A percentile compares a stretch with the other conserved stretches of the same genome.
phyloP scores from a whole-genome alignment of 805 yeast species.

The Alloascoidea hylecoeti region DNA sequence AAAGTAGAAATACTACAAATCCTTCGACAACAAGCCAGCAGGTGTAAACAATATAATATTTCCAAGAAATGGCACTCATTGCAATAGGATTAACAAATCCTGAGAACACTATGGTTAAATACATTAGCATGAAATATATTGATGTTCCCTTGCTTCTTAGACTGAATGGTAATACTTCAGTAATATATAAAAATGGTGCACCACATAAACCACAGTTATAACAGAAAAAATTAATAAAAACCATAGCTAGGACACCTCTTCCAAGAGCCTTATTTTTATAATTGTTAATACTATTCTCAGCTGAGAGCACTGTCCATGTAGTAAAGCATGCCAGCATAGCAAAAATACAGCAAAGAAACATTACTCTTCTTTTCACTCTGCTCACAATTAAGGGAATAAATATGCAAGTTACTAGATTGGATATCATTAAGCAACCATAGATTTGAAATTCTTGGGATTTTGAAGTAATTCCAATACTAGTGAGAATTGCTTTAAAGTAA shows the following conservation, averaged over 20 bases:
- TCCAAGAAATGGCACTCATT: neutral
- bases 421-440: conserved; percentile 29
- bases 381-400: conserved; percentile 15
- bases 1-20: conserved; percentile 40
- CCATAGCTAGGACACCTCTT: conserved; percentile 34
- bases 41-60: neutral
- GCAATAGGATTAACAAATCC: neutral
- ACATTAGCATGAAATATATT: too few relatives aligned
- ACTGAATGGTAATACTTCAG: conserved; percentile 13
- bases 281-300: conserved; percentile 25
- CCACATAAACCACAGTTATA: conserved; percentile 30
- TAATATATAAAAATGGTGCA: conserved; percentile 28
- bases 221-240: conserved; percentile 21
- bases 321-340: conserved; percentile 24
- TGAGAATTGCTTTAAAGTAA: too few relatives aligned
- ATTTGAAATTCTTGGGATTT: conserved; percentile 4
- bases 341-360: conserved; percentile 20
- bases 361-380: conserved; percentile 20
- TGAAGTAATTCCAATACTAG: too few relatives aligned
- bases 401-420: conserved; percentile 23
- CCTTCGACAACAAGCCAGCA: conserved; percentile 32
- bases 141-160: conserved; percentile 24
- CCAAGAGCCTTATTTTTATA: conserved; percentile 24
- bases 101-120: conserved; percentile 2
- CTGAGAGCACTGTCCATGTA: conserved; percentile 32